Conservation (phyloP, 148 eudicot genomes). For the Persicaria tinctoria region DNA sequence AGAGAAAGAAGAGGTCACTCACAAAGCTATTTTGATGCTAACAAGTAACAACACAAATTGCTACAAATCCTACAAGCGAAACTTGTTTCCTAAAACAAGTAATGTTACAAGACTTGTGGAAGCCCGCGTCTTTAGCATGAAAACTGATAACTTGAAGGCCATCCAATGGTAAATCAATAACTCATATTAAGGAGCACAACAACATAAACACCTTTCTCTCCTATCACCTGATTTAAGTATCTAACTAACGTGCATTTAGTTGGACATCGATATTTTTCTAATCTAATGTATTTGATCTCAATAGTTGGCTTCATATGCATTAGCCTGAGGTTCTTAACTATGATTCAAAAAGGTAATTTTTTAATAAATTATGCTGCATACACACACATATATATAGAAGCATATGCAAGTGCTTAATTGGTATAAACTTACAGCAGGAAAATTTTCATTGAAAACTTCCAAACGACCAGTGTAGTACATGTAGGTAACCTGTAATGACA, state of each 20-base stretch:
- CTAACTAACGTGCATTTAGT: too few species aligned
- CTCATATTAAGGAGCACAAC: too few species aligned
- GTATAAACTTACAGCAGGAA: constrained; percentile 59
- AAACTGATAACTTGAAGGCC: too few species aligned
- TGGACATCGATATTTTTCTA: too few species aligned
- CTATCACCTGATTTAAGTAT: too few species aligned
- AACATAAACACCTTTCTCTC: too few species aligned
- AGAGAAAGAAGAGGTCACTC: neutral
- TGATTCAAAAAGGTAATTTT: neutral
- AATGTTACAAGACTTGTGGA: too few species aligned
- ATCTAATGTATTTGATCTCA: neutral
- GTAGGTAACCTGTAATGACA: constrained; percentile 64
- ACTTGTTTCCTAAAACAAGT: neutral
- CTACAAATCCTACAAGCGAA: neutral
- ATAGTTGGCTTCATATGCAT: neutral
- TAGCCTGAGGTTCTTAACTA: neutral
- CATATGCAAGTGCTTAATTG: too few species aligned
- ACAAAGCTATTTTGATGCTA: neutral
- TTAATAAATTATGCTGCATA: neutral
- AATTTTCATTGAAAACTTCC: constrained; percentile 97
- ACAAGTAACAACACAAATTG: constrained; percentile 3
- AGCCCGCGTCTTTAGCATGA: too few species aligned
- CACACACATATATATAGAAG: neutral
- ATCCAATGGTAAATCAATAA: too few species aligned
- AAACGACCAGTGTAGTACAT: constrained; percentile 98